phyloP scores from a whole-genome alignment of 108 stramenopile genomes.

The Aurantiochytrium sp. region DNA sequence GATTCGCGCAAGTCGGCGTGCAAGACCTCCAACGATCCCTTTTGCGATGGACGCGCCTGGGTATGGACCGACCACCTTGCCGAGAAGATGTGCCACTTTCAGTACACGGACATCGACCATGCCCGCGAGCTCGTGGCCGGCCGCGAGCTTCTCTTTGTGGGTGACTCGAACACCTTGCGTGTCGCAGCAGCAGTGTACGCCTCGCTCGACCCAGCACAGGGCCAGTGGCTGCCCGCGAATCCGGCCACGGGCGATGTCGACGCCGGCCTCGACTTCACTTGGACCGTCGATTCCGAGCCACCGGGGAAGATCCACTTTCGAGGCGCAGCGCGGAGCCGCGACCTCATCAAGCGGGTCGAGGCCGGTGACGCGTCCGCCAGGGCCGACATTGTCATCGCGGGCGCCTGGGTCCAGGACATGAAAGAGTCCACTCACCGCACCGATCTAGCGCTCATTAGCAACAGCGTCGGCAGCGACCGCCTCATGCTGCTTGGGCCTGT shows the following conservation, averaged over 20 bases:
- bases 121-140: background rate
- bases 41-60: background rate
- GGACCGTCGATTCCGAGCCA: background rate
- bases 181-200: background rate
- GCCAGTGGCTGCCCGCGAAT: background rate
- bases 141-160: background rate
- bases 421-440: background rate
- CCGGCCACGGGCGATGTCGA: background rate
- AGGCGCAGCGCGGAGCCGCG: background rate
- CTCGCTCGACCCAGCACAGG: background rate
- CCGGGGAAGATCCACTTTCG: background rate
- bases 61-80: background rate
- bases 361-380: background rate
- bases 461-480: background rate
- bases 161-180: background rate
- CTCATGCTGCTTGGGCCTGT: background rate
- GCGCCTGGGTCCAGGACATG: slow-evolving; percentile 2
- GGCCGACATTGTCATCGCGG: background rate
- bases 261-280: background rate
- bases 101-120: background rate
- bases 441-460: background rate
- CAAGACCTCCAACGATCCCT: background rate
- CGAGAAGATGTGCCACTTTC: background rate
- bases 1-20: background rate
- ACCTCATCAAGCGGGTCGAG: background rate